Conservation (phyloP, 768 basidiomycete species). For the Mycena olivaceomarginata region DNA sequence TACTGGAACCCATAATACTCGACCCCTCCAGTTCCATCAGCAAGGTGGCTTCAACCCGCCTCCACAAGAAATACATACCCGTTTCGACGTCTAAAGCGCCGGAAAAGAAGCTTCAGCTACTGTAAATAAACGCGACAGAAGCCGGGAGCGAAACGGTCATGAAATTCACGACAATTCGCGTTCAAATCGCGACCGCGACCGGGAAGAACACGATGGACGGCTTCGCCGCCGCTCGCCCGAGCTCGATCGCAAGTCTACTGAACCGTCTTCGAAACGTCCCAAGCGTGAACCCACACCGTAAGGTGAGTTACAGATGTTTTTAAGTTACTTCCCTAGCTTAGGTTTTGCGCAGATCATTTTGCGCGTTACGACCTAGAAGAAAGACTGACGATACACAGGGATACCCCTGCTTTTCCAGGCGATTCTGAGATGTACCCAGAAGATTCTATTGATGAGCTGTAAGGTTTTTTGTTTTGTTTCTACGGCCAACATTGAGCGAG, state of each 20-base stretch:
- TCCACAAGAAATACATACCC: conserved; percentile 15
- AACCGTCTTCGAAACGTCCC: conserved; percentile 19
- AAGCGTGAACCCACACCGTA: conserved; percentile 17
- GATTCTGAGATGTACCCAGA: background rate
- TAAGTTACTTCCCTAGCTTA: background rate
- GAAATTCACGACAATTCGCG: background rate
- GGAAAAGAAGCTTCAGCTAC: background rate
- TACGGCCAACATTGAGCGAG: background rate
- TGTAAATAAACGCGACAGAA: conserved; percentile 1
- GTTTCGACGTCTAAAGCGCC: background rate
- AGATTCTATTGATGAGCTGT: conserved; percentile 21
- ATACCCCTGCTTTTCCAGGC: background rate
- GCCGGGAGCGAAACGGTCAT: background rate
- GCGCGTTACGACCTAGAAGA: background rate
- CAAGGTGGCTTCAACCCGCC: background rate
- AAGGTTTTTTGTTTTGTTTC: background rate
- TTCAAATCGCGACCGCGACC: no score
- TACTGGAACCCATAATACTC: background rate
- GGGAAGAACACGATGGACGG: background rate
- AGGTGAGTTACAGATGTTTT: conserved; percentile 5
- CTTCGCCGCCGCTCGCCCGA: background rate
- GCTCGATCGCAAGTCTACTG: background rate
- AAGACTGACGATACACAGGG: background rate
- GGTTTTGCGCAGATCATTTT: background rate
- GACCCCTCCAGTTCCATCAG: background rate